A percentile compares a stretch with the other conserved stretches of the same genome.
Evolutionary conservation across 2,329 filamentous ascomycete genomes (phyloP).

Genomic region (Aspergillus fructus): DNA sequence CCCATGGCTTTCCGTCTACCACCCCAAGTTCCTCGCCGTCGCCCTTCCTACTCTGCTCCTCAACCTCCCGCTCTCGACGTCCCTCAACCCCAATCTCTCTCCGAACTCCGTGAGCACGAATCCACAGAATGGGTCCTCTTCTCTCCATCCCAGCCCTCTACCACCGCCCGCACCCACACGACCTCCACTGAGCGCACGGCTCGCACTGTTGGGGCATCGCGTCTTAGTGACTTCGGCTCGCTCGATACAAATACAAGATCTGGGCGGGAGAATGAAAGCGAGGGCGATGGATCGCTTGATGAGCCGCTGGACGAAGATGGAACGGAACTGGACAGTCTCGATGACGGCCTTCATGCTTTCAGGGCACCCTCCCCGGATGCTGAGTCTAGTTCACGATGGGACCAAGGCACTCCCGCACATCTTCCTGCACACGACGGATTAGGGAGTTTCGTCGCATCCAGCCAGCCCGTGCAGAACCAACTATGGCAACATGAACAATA

Average conservation of each 20-base stretch:
- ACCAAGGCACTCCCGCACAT: slow-evolving; percentile 64
- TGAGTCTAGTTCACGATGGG: slow-evolving; percentile 43
- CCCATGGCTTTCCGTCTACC: slow-evolving; percentile 41
- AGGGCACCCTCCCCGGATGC: slow-evolving; percentile 58
- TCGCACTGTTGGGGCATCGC: slow-evolving; percentile 69
- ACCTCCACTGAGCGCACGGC: slow-evolving; percentile 63
- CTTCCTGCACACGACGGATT: slow-evolving; percentile 92
- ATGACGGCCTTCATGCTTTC: slow-evolving; percentile 88
- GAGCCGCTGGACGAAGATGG: slow-evolving; percentile 54
- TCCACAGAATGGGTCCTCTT: slow-evolving; percentile 97
- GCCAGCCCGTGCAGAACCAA: slow-evolving; percentile 69
- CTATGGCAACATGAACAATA: slow-evolving; percentile 86
- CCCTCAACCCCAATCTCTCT: slow-evolving; percentile 24
- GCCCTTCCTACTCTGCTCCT: slow-evolving; percentile 32
- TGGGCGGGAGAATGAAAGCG: slow-evolving; percentile 29
- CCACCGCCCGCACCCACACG: slow-evolving; percentile 67
- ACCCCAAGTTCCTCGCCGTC: slow-evolving; percentile 35
- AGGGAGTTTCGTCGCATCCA: slow-evolving; percentile 74
- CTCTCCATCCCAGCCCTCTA: slow-evolving; percentile 68
- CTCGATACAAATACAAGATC: slow-evolving; percentile 68
- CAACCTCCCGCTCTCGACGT: slow-evolving; percentile 28
- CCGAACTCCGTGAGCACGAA: slow-evolving; percentile 58
- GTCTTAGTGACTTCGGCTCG: slow-evolving; percentile 77
- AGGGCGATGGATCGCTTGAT: slow-evolving; percentile 49
- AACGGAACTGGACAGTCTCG: slow-evolving; percentile 87